Base-by-base conservation (phyloP, 1,284 basidiomycete genomes). In the Flammula alnicola region DNA sequence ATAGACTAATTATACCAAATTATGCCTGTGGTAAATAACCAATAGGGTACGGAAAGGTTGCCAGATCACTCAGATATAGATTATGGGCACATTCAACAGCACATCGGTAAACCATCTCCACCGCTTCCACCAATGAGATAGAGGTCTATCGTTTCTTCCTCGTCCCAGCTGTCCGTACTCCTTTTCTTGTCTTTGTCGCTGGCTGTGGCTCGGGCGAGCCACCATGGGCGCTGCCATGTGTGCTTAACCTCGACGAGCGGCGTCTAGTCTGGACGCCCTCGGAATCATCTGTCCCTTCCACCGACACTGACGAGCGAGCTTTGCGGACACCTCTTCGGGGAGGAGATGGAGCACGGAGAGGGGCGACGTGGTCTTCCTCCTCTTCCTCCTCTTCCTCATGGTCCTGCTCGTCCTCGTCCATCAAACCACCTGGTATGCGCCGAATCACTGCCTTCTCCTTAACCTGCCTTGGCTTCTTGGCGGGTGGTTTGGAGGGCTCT, bases 341-440 rank as follows among this genome's bases (percentile, higher is more conserved):
- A 25, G 63, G 64, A 43, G 72, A 71, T 6, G 71, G 63, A 8
- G 67, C 61, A 3, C 75, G 79, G 22, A 86, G 68, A 1, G 84
- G 79, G 0, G 79, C 71, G 4, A 86, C 68, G 8, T 72, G 66
- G 27, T 83, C 83, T 29, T 77, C 78, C 20, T 78, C 73, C 37
- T 71, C 70, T n/a, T n/a, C n/a, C 7, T 60, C 65, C 3, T 60
- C 63, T 5, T 60, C 60, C 4, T 67, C 64, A 11, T 64, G 62
- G 6, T 62, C 65, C 9, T n/a, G n/a, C n/a, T 75, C 69, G 17
- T 81, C 78, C 4, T 80, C 80, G 23, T 75, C 74, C 62, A 79
- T 73, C 47, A 86, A 66, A 4, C 74, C 69, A 1, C 84, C 84
- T 2, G 84, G 84, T 43, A 87, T 68, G 59, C 71, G 79, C 49